These are phyloP conservation scores for Vanilla planifolia DNA, from an alignment of 106 monocot genomes.

Conservation along the genomic window DNA sequence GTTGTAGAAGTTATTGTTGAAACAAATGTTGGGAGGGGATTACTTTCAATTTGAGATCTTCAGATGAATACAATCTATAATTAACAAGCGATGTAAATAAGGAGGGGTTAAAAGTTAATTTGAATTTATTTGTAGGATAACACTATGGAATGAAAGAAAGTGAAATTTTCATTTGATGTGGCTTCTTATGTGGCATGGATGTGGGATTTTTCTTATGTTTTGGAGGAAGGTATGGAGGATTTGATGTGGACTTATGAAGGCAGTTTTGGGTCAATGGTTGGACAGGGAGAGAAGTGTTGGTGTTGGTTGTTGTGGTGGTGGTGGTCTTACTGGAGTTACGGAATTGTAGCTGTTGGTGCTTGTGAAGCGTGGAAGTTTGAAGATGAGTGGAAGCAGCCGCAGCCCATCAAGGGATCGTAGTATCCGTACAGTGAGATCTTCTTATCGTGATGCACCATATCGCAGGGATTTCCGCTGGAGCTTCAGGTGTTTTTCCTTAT, in stretches of 20 bases:
- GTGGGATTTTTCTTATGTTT: slow-evolving; percentile 17
- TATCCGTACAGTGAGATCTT: slow-evolving; percentile 64
- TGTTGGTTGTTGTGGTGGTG: slow-evolving; percentile 28
- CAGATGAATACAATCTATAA: slow-evolving; percentile 7
- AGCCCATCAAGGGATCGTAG: slow-evolving; percentile 75
- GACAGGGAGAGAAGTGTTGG: slow-evolving; percentile 43
- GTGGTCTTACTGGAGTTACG: slow-evolving; percentile 20
- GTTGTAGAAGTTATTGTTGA: slow-evolving; percentile 11
- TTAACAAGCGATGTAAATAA: slow-evolving; percentile 7
- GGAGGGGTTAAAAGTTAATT: slow-evolving; percentile 12
- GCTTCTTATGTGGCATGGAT: slow-evolving; percentile 19
- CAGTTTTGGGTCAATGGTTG: slow-evolving; percentile 41
- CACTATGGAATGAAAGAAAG: slow-evolving; percentile 18
- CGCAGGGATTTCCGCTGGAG: slow-evolving; percentile 41
- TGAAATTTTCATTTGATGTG: slow-evolving; percentile 17
- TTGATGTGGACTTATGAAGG: slow-evolving; percentile 47
- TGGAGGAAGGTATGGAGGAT: slow-evolving; percentile 26
- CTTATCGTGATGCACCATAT: slow-evolving; percentile 76
- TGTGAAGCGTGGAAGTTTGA: slow-evolving; percentile 21
- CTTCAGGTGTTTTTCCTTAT: slow-evolving; percentile 34
- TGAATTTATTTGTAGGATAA: slow-evolving; percentile 8
- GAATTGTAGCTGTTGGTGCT: slow-evolving; percentile 13
- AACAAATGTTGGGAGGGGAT: not conserved
- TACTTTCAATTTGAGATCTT: slow-evolving; percentile 14
- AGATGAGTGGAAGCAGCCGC: slow-evolving; percentile 63